These are phyloP conservation scores for Fusarium siculi DNA, from an alignment of 2,329 filamentous ascomycete genomes.

Conservation along the genomic window DNA sequence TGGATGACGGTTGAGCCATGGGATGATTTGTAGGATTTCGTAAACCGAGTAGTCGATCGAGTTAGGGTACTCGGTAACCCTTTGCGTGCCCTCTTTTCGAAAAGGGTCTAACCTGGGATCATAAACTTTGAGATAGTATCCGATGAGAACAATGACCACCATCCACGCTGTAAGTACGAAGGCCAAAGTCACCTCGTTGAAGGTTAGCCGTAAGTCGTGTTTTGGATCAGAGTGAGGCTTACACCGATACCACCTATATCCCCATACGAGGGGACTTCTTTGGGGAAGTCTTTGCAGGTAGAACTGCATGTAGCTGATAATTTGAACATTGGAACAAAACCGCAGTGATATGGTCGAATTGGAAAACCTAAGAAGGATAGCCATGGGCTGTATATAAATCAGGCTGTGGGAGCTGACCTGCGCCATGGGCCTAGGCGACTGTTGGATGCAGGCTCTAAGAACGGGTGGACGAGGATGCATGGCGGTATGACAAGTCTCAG, in stretches of 20 bases:
- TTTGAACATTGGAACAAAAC: neutral
- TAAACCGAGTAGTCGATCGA: neutral
- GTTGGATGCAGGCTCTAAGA: too few species aligned
- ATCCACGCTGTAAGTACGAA: neutral
- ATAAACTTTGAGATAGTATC: neutral
- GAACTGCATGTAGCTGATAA: neutral
- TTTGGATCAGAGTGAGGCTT: neutral
- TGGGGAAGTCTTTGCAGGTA: neutral
- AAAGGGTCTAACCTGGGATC: conserved; percentile 3
- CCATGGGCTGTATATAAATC: neutral
- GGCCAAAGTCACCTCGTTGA: neutral
- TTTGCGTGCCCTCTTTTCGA: neutral
- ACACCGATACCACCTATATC: conserved; percentile 15
- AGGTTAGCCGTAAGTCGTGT: neutral
- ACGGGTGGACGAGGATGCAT: too few species aligned
- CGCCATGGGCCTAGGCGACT: too few species aligned
- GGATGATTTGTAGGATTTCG: rapidly evolving
- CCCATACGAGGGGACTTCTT: neutral
- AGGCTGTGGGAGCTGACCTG: neutral
- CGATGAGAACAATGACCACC: neutral
- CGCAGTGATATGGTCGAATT: rapidly evolving
- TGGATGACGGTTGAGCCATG: rapidly evolving
- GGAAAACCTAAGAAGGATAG: too few species aligned
- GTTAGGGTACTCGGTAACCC: neutral
- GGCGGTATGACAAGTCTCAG: too few species aligned